phyloP scores from a whole-genome alignment of 257 asterid species.

The Avicennia marina region DNA sequence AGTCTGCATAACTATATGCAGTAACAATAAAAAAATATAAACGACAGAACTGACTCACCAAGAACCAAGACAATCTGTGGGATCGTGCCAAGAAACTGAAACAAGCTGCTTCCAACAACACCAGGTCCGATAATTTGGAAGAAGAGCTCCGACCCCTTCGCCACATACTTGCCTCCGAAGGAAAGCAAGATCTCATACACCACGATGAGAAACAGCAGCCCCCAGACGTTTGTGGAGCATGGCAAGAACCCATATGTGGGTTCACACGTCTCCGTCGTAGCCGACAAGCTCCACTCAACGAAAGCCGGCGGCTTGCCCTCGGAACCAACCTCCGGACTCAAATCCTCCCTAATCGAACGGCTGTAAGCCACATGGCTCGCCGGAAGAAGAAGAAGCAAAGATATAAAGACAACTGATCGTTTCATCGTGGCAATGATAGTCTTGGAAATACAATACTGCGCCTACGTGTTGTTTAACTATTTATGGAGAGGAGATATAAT shows the following conservation, averaged over 20 bases:
- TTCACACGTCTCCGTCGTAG: background rate
- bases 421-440: constrained; percentile 17
- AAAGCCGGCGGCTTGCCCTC: constrained; percentile 1
- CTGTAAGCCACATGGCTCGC: constrained; percentile 23
- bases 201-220: constrained; percentile 4
- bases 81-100: constrained; percentile 51
- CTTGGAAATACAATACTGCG: too few relatives aligned
- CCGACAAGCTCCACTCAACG: background rate
- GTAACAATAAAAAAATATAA: background rate
- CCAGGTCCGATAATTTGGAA: constrained; percentile 52
- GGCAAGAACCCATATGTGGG: constrained; percentile 2
- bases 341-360: constrained; percentile 34
- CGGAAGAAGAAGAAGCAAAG: constrained; percentile 23
- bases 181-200: constrained; percentile 9
- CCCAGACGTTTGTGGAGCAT: constrained; percentile 6
- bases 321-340: background rate
- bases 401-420: background rate
- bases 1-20: too few relatives aligned
- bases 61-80: constrained; percentile 56
- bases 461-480: too few relatives aligned
- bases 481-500: too few relatives aligned
- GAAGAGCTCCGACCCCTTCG: constrained; percentile 13
- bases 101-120: constrained; percentile 50
- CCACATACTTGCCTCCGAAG: background rate
- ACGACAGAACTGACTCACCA: constrained; percentile 24